Evolutionary conservation across 2,329 filamentous ascomycete species (phyloP).

Genomic region (Paecilomyces fulvus): DNA sequence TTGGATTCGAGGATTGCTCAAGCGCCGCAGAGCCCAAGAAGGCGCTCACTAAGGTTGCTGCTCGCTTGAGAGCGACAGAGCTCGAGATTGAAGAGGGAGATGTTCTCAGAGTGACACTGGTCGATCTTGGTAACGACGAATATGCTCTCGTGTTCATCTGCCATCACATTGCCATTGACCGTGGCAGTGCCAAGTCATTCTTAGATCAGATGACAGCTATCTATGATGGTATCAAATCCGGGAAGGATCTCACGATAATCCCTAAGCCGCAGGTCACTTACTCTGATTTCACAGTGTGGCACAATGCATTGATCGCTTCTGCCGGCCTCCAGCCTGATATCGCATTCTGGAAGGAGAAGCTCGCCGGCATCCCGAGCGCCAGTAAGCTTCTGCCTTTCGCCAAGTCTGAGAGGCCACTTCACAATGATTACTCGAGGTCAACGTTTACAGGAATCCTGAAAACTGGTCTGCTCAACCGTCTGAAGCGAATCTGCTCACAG

Average conservation of each 20-base stretch:
- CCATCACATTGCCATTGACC: conserved; percentile 15
- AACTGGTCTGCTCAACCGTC: conserved; percentile 10
- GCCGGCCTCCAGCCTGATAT: conserved; percentile 8
- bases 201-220: conserved; percentile 11
- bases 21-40: conserved; percentile 6
- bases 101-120: conserved; percentile 10
- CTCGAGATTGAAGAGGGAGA: conserved; percentile 16
- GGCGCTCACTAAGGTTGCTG: conserved; percentile 6
- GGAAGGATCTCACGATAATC: conserved; percentile 6
- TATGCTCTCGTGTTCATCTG: conserved; percentile 11
- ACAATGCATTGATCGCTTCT: conserved; percentile 11
- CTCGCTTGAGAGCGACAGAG: conserved; percentile 1
- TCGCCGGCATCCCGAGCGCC: conserved; percentile 5
- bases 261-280: conserved; percentile 11
- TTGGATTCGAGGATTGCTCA: conserved; percentile 12
- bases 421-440: conserved; percentile 8
- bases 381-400: conserved; percentile 10
- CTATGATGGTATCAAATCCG: conserved; percentile 12
- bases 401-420: conserved; percentile 5
- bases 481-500: conserved; percentile 19
- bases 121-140: conserved; percentile 10
- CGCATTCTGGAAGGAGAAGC: conserved; percentile 10
- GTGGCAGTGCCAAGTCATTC: conserved; percentile 12
- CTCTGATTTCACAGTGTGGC: conserved; percentile 16
- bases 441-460: conserved; percentile 10